Evolutionary conservation across 2,329 filamentous ascomycete genomes (phyloP), one percentile per base, ranked within the genome.

Genomic region (Fulvia fulva): DNA sequence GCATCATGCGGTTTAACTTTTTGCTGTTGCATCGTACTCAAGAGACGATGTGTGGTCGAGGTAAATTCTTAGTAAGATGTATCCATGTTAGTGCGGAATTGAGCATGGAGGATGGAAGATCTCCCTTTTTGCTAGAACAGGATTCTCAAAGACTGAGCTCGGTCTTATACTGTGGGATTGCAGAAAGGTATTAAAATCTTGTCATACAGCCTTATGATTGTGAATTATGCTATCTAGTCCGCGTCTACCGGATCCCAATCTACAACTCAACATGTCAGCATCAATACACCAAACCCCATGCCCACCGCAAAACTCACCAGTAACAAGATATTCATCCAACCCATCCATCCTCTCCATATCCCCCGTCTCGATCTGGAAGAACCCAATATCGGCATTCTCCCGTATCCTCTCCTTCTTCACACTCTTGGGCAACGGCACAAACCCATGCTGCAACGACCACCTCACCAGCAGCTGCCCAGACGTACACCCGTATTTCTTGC

Each of bases 361-460:
- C n/a, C 72, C 77, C n/a, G 79, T 76, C 0, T 79, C 79, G 53
- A 91, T 86, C 55, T 81, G 78, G 62, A 89, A 86, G 0, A 76
- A 75, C 1, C 79, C 81, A 12, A 91, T 78, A 37, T 83, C 73
- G 2, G 79, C 83, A 69, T 91, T 92, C 69, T 86, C 82, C 4
- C 81, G 65, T 56, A 91, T 85, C 25, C 88, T 80, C 51, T 83
- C 80, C 68, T 78, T 78, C 58, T 77, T 82, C 22, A 82, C 78
- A 70, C 87, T 90, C 80, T 94, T 92, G 4, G 89, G 89, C 61
- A 92, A 75, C 4, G 87, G 85, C 46, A 91, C 83, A 66, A 86
- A 87, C 34, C 83, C 85, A 69, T 91, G 83, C 72, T 94, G 89
- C 63, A 93, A 73, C 55, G 84, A 87, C 90, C 90, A 94, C 56